Conservation (phyloP, 2,329 filamentous ascomycete genomes). For the Aspergillus tubingensis region DNA sequence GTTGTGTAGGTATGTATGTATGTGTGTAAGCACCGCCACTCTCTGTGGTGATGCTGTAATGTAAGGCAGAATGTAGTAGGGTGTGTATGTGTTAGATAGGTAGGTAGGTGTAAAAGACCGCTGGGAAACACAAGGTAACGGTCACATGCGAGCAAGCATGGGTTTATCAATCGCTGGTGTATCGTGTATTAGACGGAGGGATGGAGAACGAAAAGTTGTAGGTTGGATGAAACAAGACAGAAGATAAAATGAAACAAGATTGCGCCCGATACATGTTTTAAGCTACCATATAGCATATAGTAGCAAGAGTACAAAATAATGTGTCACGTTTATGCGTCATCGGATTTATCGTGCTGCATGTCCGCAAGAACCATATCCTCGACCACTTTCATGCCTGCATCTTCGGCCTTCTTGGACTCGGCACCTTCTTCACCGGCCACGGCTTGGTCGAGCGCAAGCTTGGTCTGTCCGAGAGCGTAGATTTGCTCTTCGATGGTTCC, state of each 20-base stretch:
- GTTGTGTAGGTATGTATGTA: no score
- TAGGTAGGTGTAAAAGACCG: background rate
- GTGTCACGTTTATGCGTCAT: background rate
- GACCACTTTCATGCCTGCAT: constrained; percentile 52
- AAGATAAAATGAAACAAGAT: background rate
- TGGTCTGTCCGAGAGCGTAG: constrained; percentile 85
- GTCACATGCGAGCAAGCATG: background rate
- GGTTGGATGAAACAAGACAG: background rate
- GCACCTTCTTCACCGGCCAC: constrained; percentile 62
- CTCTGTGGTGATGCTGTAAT: no score
- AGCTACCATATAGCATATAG: background rate
- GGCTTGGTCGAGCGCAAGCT: constrained; percentile 81
- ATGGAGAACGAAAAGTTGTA: background rate
- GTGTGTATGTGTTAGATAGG: no score
- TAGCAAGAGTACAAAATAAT: background rate
- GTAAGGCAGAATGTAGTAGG: no score
- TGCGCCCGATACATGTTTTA: background rate
- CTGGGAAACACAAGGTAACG: background rate
- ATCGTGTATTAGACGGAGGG: background rate
- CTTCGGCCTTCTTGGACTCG: constrained; percentile 53
- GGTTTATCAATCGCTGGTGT: background rate
- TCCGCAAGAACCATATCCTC: constrained; percentile 53
- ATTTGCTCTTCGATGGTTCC: constrained; percentile 92
- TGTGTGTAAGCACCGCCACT: no score
- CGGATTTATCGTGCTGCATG: constrained; percentile 29